These are phyloP conservation scores for Penicillium steckii DNA, from an alignment of 495 filamentous ascomycete species.

Conservation along the genomic window DNA sequence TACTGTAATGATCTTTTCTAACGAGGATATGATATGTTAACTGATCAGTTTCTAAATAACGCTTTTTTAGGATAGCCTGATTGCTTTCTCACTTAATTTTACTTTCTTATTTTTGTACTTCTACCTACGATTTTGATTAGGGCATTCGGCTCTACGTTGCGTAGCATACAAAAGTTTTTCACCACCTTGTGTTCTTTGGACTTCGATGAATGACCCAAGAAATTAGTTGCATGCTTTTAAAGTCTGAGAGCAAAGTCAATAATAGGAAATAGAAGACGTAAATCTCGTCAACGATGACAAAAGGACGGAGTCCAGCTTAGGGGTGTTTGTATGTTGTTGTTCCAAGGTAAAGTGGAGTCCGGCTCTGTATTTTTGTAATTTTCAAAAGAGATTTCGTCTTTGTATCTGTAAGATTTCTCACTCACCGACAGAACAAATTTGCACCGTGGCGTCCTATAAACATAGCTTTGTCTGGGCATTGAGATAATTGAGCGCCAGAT, in stretches of 20 bases:
- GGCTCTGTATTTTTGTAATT: constrained; percentile 13
- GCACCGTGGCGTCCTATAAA: neutral
- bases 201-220: neutral
- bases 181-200: neutral
- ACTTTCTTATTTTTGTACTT: too few species aligned
- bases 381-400: constrained; percentile 2
- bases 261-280: neutral
- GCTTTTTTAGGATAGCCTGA: neutral
- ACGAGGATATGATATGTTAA: constrained; percentile 2
- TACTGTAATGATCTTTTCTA: neutral
- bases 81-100: too few species aligned
- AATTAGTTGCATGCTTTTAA: neutral
- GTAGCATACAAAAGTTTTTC: constrained; percentile 5
- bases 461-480: neutral
- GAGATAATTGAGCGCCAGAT: neutral
- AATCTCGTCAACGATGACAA: neutral
- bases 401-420: neutral
- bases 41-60: neutral
- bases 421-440: neutral
- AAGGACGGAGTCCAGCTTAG: neutral
- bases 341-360: constrained; percentile 1
- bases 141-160: too few species aligned
- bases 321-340: too few species aligned
- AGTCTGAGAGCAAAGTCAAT: neutral
- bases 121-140: too few species aligned